phyloP scores from a whole-genome alignment of 805 yeast species.

The Starmera quercuum region DNA sequence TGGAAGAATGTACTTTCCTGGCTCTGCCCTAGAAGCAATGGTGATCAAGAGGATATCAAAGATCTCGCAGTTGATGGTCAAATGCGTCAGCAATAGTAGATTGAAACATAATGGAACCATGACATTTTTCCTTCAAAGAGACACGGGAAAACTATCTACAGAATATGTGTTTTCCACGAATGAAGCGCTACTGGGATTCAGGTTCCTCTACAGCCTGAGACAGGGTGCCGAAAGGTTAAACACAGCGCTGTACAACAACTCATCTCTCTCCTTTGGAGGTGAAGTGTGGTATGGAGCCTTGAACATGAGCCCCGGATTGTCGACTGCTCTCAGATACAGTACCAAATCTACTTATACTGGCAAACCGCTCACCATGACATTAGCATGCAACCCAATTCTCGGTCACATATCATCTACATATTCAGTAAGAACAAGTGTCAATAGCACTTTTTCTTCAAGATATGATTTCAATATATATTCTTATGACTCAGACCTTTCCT shows the following conservation, averaged over 20 bases:
- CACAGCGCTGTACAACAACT: slow-evolving; percentile 44
- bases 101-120: slow-evolving; percentile 46
- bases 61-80: slow-evolving; percentile 57
- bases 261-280: slow-evolving; percentile 68
- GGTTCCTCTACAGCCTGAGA: slow-evolving; percentile 64
- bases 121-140: slow-evolving; percentile 66
- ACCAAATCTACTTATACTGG: slow-evolving; percentile 83
- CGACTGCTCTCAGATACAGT: slow-evolving; percentile 77
- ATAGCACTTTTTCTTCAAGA: slow-evolving; percentile 71
- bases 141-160: slow-evolving; percentile 51
- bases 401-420: slow-evolving; percentile 88
- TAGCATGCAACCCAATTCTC: slow-evolving; percentile 80
- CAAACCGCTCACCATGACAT: slow-evolving; percentile 81
- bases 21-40: slow-evolving; percentile 84
- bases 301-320: slow-evolving; percentile 83
- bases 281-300: slow-evolving; percentile 85
- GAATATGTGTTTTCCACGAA: slow-evolving; percentile 79
- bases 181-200: slow-evolving; percentile 74
- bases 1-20: slow-evolving; percentile 86
- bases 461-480: slow-evolving; percentile 90
- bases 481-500: slow-evolving; percentile 74
- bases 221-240: slow-evolving; percentile 29
- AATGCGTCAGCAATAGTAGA: slow-evolving; percentile 65
- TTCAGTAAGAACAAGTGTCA: slow-evolving; percentile 69
- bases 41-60: slow-evolving; percentile 53